phyloP scores from a whole-genome alignment of 495 filamentous ascomycete genomes.

The Hypoxylon perforatum region DNA sequence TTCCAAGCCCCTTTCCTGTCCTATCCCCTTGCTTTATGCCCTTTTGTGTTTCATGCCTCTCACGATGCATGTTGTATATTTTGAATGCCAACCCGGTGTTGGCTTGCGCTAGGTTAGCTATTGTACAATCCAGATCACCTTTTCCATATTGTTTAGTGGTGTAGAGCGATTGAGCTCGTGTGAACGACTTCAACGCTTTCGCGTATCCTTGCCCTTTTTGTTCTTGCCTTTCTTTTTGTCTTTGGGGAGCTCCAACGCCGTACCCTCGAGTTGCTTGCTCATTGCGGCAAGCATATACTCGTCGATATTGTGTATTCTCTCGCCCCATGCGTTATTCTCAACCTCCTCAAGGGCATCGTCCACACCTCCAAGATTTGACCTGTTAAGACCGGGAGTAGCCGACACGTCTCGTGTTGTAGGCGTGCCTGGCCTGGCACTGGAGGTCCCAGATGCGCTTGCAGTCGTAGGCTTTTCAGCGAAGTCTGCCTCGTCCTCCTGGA shows the following conservation, averaged over 20 bases:
- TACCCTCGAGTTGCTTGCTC: conserved; percentile 79
- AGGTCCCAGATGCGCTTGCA: conserved; percentile 56
- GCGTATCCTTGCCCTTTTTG: conserved; percentile 77
- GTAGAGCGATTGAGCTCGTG: background rate
- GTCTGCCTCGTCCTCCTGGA: conserved; percentile 88
- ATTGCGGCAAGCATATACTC: conserved; percentile 86
- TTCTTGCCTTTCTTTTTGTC: conserved; percentile 82
- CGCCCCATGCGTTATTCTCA: conserved; percentile 67
- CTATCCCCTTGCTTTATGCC: background rate
- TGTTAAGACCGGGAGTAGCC: conserved; percentile 42
- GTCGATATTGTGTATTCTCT: conserved; percentile 72
- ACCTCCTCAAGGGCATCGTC: conserved; percentile 56
- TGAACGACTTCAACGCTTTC: conserved; percentile 46
- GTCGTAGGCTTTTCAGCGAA: conserved; percentile 79
- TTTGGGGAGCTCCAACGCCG: conserved; percentile 79
- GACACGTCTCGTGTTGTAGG: conserved; percentile 60
- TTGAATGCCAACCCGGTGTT: background rate
- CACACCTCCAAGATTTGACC: conserved; percentile 52
- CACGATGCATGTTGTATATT: conserved; percentile 9
- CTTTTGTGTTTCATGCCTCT: background rate
- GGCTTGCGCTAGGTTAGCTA: too few relatives aligned
- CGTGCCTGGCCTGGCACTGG: conserved; percentile 56
- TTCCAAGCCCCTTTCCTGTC: conserved; percentile 1
- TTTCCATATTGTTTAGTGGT: background rate
- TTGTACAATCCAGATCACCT: background rate